A percentile compares a stretch with the other conserved stretches of the same genome.
Conservation (phyloP, 176 grass and related monocot species). For the Dendrocalamus sinicus region DNA sequence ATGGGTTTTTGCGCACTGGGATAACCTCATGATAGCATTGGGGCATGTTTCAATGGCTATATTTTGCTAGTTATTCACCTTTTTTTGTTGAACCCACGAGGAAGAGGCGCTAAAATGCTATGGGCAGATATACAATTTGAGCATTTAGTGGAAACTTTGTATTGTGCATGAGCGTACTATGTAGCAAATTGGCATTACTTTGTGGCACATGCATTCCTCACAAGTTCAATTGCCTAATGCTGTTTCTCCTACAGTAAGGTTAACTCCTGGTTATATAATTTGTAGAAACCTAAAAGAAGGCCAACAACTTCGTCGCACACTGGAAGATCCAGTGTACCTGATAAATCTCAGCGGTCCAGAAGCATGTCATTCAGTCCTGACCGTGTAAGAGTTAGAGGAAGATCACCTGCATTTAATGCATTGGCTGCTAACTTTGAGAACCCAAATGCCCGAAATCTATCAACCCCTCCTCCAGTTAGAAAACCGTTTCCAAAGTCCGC, state of each 20-base stretch:
- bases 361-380: slow-evolving; percentile 99
- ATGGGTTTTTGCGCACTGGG: neutral
- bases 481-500: slow-evolving; percentile 65
- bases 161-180: slow-evolving; percentile 10
- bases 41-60: neutral
- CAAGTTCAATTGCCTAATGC: neutral
- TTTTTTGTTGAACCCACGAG: neutral
- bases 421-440: slow-evolving; percentile 97
- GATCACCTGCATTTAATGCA: slow-evolving; percentile 95
- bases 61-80: slow-evolving; percentile 23
- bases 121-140: slow-evolving; percentile 5
- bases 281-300: slow-evolving; percentile 93
- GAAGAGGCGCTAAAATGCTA: neutral
- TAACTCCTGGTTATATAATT: slow-evolving; percentile 40
- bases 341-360: slow-evolving; percentile 91
- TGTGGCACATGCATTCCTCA: slow-evolving; percentile 8
- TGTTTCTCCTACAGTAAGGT: slow-evolving; percentile 30
- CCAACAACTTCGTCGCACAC: slow-evolving; percentile 66
- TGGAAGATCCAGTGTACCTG: slow-evolving; percentile 81
- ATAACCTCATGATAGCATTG: slow-evolving; percentile 17
- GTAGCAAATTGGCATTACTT: neutral
- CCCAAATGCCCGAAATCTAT: slow-evolving; percentile 84
- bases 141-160: neutral
- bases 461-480: slow-evolving; percentile 85
- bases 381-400: slow-evolving; percentile 87